Evolutionary conservation across 2,329 filamentous ascomycete genomes (phyloP), one percentile per base, ranked within the genome.

Genomic region (Pyricularia sp.): DNA sequence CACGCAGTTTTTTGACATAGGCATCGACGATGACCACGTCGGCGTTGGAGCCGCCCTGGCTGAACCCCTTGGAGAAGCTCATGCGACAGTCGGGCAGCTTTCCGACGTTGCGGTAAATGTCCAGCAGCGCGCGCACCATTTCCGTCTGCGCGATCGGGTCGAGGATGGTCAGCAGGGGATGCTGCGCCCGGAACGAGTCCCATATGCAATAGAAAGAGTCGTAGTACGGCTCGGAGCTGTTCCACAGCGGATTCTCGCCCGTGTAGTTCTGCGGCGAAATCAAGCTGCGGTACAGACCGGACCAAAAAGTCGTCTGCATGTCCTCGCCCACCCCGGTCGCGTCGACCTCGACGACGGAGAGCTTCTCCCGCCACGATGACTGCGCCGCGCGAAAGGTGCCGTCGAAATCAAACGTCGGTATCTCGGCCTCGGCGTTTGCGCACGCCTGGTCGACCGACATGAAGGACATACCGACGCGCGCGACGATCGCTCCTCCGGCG

Each of bases 201-300:
- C 90, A 92, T 5, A 92, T 87, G 72, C 89, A 92, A 76, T 93
- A 93, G 72, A 90, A 92, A 0, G 88, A 91, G 76, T 92, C 90
- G 73, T 89, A 92, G 73, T 92, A 92, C 0, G 89, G 90, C 75
- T 91, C 89, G 1, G 80, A 80, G 61, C 85, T 88, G 2, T 84
- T 72, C 31, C 90, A 92, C 0, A 88, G 75, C 2, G 88, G 88
- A 69, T 92, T 92, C 75, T 92, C 90, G 0, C 88, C 88, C 0
- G 90, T 92, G 72, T 91, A 92, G 73, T 92, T 90, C 73, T 92
- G 89, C 2, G 90, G 90, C 67, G 86, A 89, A 70, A 92, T 86
- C 84, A 92, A 86, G 3, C 87, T 84, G 23, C 90, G 82, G 74
- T 92, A 92, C 20, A 88, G 82, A 2, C 89, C 90, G 61, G 87